Evolutionary conservation across 2,329 filamentous ascomycete species (phyloP), one percentile per base, ranked within the genome.

Genomic region (Fusarium anguioides): DNA sequence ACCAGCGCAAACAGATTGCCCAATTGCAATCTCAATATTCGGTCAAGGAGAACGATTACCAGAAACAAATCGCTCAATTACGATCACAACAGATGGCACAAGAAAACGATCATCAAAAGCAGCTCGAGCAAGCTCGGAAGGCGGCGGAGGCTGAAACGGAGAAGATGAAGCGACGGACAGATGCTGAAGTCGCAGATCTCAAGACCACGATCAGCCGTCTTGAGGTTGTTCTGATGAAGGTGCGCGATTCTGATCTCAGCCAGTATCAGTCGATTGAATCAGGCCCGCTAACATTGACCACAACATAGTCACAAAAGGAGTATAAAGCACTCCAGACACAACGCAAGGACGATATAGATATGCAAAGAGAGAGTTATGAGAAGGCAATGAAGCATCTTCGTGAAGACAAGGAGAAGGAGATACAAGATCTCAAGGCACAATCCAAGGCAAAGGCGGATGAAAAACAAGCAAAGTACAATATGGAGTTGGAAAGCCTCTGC

Each of bases 151-250:
- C 80, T 4, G 86, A 88, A 53, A 73, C 79, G 2, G 83, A 86
- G 45, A 81, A 84, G 33, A 74, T 80, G 5, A 80, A 81, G 51
- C 79, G 82, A 26, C 79, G 84, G 39, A 76, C 78, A 24, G 89
- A 91, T 40, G 87, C 86, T 2, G 88, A 92, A 70, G 81, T 86
- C 49, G 84, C 86, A n/a, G 88, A 90, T 64, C 76, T 92, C 14
- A 85, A 85, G 70, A 84, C 83, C 23, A 88, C 82, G 3, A 83
- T 91, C 26, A 86, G 84, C 53, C 83, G 84, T 41, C 78, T 93
- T 17, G 86, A 91, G 74, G 84, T 87, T 31, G 86, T 89, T 68
- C 67, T 90, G 14, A 82, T 87, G 76, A 89, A 88, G 81, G 86
- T 86, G 74, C 53, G 74, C 37, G 12, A 29, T 39, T 29, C 8